Percentiles rank a stretch among this genome's conserved stretches.
Evolutionary conservation across 805 yeast species (phyloP).

Genomic region (Teunomyces funiuensis): DNA sequence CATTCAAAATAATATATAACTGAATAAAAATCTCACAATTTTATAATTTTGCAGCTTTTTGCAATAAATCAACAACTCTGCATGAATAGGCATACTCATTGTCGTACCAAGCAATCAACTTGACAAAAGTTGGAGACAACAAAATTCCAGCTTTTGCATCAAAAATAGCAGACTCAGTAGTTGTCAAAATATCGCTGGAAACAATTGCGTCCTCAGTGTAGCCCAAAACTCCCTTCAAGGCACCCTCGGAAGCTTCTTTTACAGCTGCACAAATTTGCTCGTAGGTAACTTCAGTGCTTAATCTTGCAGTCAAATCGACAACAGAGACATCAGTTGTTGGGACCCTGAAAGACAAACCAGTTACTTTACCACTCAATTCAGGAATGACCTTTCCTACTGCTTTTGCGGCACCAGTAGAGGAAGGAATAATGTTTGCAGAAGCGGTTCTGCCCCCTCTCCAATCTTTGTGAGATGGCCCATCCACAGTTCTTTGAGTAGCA

Average conservation of each 20-base stretch:
- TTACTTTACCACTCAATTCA: constrained; percentile 35
- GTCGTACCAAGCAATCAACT: constrained; percentile 38
- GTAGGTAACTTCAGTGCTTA: constrained; percentile 29
- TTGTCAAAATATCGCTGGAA: constrained; percentile 31
- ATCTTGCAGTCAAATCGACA: constrained; percentile 34
- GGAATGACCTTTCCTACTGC: constrained; percentile 39
- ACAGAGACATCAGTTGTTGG: constrained; percentile 37
- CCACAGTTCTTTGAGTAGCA: constrained; percentile 37
- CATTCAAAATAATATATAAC: too few species aligned
- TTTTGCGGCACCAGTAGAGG: constrained; percentile 38
- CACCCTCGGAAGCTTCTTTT: constrained; percentile 32
- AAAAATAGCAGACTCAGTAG: constrained; percentile 29
- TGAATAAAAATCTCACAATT: constrained; percentile 3
- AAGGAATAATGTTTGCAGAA: constrained; percentile 35
- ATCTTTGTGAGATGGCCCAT: constrained; percentile 38
- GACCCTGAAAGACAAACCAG: constrained; percentile 37
- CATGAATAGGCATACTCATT: constrained; percentile 37
- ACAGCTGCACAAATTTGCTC: constrained; percentile 31
- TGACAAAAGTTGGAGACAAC: constrained; percentile 35
- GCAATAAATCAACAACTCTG: constrained; percentile 37
- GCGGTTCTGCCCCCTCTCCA: constrained; percentile 42
- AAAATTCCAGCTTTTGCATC: constrained; percentile 37
- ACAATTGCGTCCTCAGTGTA: constrained; percentile 37
- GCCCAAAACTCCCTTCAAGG: constrained; percentile 34
- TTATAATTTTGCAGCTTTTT: constrained; percentile 25